Conservation (phyloP, 2,329 filamentous ascomycete genomes). For the Phyllosticta ampelicida region DNA sequence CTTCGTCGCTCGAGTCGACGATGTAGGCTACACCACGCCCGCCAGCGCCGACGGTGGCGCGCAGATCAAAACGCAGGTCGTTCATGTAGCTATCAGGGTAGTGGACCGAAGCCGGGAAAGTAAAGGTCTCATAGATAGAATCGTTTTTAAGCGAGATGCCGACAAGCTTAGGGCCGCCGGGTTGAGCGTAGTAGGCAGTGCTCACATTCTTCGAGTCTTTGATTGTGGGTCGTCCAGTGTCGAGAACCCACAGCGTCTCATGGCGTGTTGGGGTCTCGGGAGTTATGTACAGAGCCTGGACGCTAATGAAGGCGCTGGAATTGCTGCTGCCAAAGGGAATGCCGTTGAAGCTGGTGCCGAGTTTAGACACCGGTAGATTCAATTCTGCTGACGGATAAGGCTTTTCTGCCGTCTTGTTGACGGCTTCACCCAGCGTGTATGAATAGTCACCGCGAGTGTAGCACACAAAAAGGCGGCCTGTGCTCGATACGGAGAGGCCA, state of each 20-base stretch:
- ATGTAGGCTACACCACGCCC: constrained; percentile 41
- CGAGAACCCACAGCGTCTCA: constrained; percentile 37
- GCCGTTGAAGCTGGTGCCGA: constrained; percentile 33
- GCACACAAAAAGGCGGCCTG: constrained; percentile 40
- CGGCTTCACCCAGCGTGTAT: constrained; percentile 39
- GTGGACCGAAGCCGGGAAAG: constrained; percentile 36
- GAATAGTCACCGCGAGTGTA: constrained; percentile 38
- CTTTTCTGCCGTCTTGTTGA: constrained; percentile 37
- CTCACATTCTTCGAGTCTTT: constrained; percentile 31
- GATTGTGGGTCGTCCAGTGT: constrained; percentile 35
- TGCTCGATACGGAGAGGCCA: constrained; percentile 39
- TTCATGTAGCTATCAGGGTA: constrained; percentile 40
- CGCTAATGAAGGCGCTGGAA: constrained; percentile 34
- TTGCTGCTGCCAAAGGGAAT: constrained; percentile 37
- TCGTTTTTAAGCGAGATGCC: constrained; percentile 37
- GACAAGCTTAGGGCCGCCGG: constrained; percentile 42
- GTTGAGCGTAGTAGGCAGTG: constrained; percentile 25
- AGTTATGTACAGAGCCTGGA: constrained; percentile 41
- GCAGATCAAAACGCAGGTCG: constrained; percentile 42
- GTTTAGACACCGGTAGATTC: constrained; percentile 36
- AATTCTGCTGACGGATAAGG: constrained; percentile 34
- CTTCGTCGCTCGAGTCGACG: constrained; percentile 37
- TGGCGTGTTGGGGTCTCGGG: constrained; percentile 25
- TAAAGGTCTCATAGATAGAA: constrained; percentile 38
- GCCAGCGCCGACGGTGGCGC: constrained; percentile 26